These are phyloP conservation scores for Phyllosticta citribraziliensis DNA, from an alignment of 2,329 filamentous ascomycete genomes.

Conservation along the genomic window DNA sequence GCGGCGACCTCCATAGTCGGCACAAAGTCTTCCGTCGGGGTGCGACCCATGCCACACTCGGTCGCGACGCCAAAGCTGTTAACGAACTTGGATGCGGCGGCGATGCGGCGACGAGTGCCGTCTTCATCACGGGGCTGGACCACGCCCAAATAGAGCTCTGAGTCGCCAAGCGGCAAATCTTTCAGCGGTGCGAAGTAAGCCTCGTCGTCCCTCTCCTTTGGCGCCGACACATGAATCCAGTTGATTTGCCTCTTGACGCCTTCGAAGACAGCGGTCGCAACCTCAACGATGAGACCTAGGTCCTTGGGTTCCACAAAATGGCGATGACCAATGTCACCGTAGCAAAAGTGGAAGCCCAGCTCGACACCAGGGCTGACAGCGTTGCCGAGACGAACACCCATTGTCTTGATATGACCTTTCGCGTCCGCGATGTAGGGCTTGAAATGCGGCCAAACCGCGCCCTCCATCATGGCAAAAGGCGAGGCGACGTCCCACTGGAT, in stretches of 20 bases:
- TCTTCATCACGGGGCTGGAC: constrained; percentile 8
- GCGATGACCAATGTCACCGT: constrained; percentile 35
- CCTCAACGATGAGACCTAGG: constrained; percentile 24
- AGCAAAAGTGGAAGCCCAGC: constrained; percentile 39
- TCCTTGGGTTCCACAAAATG: constrained; percentile 37
- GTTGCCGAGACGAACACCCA: constrained; percentile 22
- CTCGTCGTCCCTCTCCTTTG: constrained; percentile 7
- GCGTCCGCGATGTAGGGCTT: constrained; percentile 27
- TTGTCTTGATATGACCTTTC: constrained; percentile 25
- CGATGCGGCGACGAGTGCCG: constrained; percentile 7
- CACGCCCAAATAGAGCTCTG: constrained; percentile 9
- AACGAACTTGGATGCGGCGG: constrained; percentile 1
- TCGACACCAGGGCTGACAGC: constrained; percentile 28
- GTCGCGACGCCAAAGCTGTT: constrained; percentile 5
- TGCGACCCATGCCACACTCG: constrained; percentile 27
- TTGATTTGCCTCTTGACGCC: constrained; percentile 22
- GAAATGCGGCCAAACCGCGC: constrained; percentile 13
- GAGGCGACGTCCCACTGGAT: constrained; percentile 27
- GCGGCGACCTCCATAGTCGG: constrained; percentile 16
- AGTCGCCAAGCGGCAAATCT: background rate
- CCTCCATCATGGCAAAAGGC: constrained; percentile 24
- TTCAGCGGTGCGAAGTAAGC: constrained; percentile 8
- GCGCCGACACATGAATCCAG: constrained; percentile 34
- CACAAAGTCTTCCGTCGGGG: constrained; percentile 20
- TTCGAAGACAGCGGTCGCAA: constrained; percentile 25